Evolutionary conservation across 1,284 basidiomycete genomes (phyloP), one percentile per base, ranked within the genome.

Genomic region (Rhodotorula mucilaginosa): DNA sequence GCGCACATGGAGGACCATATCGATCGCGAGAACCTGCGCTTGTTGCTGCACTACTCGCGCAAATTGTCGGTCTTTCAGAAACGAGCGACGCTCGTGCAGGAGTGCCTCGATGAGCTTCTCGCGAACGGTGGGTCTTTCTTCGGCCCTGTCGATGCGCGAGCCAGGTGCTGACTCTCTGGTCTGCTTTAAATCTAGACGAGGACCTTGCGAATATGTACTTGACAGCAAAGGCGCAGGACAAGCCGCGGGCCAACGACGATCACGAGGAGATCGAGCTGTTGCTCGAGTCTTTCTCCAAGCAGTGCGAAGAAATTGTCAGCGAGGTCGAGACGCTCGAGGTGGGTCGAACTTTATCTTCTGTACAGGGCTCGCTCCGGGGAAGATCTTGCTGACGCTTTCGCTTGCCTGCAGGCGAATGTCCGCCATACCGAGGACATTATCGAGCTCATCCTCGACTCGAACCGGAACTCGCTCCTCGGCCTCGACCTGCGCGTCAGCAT

Each of bases 401-500:
- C 29, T 13, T 16, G 23, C 5, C 3, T 10, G 34, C 64, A 66
- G 65, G 65, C 65, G 26, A 66, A 66, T 19, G 58, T 66, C n/a
- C 48, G 49, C 47, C 64, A 65, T 10, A 60, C 65, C 5, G 57
- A 64, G 23, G 56, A 61, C 47, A 65, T 65, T 4, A 92, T 97
- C 10, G 96, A 99, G 81, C 86, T 99, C 69, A 95, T 98, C 79
- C 86, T 99, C 60, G 96, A 99, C 81, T 92, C 93, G 69, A 97
- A 97, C 82, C 90, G 96, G 61, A 99, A 99, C 80, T 88, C 91
- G 5, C 84, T 99, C 19, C 85, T 98, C 21, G 92, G 93, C 34
- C 85, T 98, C 34, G 96, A 98, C 80, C 85, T 99, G 61, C 90
- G 94, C 84, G 90, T 89, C 57, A 94, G 92, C n/a, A 98, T 99